These are phyloP conservation scores for Boletus reticulatus DNA, from an alignment of 768 basidiomycete species.

Conservation along the genomic window DNA sequence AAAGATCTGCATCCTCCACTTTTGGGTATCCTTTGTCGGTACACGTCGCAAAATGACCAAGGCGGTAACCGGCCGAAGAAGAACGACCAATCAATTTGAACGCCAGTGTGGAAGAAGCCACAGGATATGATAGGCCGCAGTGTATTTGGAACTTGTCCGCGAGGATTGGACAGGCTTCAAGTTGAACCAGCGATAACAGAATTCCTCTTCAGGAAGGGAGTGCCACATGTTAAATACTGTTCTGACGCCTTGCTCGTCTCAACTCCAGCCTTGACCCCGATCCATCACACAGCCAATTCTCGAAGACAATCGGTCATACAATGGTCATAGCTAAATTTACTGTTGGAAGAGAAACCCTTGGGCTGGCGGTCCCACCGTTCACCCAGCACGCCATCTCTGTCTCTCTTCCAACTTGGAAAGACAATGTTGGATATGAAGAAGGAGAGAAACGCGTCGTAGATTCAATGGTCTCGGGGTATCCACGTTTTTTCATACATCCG, in stretches of 20 bases:
- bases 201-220: too few species aligned
- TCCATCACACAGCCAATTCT: neutral
- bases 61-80: neutral
- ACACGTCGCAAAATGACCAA: neutral
- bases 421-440: conserved; percentile 91
- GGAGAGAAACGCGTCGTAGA: conserved; percentile 78
- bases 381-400: conserved; percentile 91
- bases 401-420: conserved; percentile 90
- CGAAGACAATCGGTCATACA: neutral
- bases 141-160: too few species aligned
- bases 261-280: too few species aligned
- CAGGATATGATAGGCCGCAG: too few species aligned
- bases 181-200: too few species aligned
- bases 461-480: conserved; percentile 87
- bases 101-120: too few species aligned
- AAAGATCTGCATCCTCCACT: conserved; percentile 17
- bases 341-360: conserved; percentile 31
- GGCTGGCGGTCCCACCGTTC: conserved; percentile 58
- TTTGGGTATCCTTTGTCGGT: conserved; percentile 6
- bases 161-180: too few species aligned
- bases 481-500: conserved; percentile 89
- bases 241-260: too few species aligned
- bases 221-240: too few species aligned
- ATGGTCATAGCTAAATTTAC: conserved; percentile 6
- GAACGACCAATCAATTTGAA: neutral